These are phyloP conservation scores for Paspalum notatum DNA, from an alignment of 176 grass and related monocot species.

Conservation along the genomic window DNA sequence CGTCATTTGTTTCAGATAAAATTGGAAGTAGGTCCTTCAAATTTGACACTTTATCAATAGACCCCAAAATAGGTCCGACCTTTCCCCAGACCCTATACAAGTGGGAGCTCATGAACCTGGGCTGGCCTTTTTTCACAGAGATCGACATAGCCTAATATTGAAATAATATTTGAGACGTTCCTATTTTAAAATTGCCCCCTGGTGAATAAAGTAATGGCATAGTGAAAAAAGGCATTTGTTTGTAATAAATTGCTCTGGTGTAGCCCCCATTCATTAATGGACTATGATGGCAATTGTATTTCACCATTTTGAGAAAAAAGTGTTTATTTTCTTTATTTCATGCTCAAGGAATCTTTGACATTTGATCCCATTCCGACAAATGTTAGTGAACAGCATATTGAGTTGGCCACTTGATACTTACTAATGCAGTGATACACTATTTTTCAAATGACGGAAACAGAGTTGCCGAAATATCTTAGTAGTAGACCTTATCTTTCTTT, in stretches of 20 bases:
- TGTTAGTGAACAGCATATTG: neutral
- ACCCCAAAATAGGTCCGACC: too few relatives aligned
- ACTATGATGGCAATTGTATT: neutral
- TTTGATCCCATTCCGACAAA: neutral
- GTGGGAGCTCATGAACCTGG: too few relatives aligned
- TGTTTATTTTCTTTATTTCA: conserved; percentile 4
- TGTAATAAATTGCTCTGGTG: neutral
- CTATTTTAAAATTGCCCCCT: neutral
- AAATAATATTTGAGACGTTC: neutral
- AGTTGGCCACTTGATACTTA: neutral
- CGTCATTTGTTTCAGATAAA: neutral
- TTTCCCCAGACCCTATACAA: too few relatives aligned
- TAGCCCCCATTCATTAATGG: neutral
- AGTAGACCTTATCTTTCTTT: neutral
- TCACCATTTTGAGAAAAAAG: neutral
- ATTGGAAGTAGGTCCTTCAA: conserved; percentile 9
- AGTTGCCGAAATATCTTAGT: neutral
- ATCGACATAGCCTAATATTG: neutral
- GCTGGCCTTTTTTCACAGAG: neutral
- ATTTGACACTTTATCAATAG: neutral
- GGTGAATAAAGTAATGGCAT: neutral
- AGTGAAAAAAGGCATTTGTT: neutral
- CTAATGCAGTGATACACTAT: neutral
- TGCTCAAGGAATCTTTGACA: neutral
- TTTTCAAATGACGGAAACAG: neutral